Conservation (phyloP, 805 yeast genomes). For the Candida coleopterorum region DNA sequence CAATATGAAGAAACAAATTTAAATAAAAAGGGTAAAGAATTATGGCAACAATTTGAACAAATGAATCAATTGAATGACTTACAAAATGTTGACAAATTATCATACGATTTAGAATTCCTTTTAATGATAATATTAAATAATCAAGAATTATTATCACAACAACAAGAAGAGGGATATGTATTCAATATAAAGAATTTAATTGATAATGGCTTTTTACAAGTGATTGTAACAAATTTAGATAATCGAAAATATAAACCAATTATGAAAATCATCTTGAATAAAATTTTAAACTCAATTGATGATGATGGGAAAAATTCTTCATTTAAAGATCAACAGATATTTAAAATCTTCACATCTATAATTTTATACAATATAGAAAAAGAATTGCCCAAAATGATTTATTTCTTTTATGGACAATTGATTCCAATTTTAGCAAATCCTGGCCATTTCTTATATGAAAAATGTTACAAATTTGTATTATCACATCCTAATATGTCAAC, state of each 20-base stretch:
- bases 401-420: constrained; percentile 51
- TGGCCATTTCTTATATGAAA: constrained; percentile 69
- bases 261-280: constrained; percentile 39
- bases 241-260: constrained; percentile 29
- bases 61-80: constrained; percentile 20
- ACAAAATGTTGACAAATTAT: constrained; percentile 17
- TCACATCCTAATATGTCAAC: constrained; percentile 43
- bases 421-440: constrained; percentile 62
- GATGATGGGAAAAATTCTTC: constrained; percentile 14
- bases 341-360: constrained; percentile 50
- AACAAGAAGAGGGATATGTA: constrained; percentile 17
- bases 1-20: constrained; percentile 1
- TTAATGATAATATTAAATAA: constrained; percentile 58
- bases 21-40: constrained; percentile 6
- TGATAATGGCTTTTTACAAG: constrained; percentile 52
- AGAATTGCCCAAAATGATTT: constrained; percentile 44
- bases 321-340: constrained; percentile 48
- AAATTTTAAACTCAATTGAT: constrained; percentile 37
- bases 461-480: constrained; percentile 60
- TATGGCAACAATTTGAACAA: constrained; percentile 20
- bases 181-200: constrained; percentile 54
- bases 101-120: constrained; percentile 71
- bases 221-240: constrained; percentile 44
- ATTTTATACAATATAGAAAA: constrained; percentile 32
- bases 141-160: constrained; percentile 50